These are phyloP conservation scores for Boletus reticuloceps DNA, from an alignment of 768 basidiomycete species.

Conservation along the genomic window DNA sequence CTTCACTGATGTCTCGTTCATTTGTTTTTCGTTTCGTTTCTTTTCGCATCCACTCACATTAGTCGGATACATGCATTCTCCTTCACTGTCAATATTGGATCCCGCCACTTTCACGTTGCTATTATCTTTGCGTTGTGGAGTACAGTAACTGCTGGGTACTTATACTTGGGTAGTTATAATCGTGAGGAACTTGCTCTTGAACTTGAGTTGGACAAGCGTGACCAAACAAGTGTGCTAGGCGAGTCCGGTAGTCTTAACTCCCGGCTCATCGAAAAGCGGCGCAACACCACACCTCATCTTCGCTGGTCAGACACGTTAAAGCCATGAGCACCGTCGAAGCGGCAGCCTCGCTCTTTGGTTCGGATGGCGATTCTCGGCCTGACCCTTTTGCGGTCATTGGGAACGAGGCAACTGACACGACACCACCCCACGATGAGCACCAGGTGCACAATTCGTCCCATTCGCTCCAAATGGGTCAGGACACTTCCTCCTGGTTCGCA, in stretches of 20 bases:
- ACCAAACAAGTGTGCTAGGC: conserved; percentile 25
- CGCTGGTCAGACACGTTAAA: conserved; percentile 30
- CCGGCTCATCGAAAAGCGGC: conserved; percentile 11
- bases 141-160: not conserved
- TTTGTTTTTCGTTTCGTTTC: conserved; percentile 13
- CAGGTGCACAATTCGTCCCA: conserved; percentile 21
- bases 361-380: conserved; percentile 50
- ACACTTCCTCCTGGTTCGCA: conserved; percentile 40
- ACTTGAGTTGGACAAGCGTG: conserved; percentile 16
- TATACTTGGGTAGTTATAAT: conserved; percentile 20
- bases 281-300: conserved; percentile 7
- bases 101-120: conserved; percentile 10
- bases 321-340: conserved; percentile 69
- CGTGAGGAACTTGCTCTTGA: not conserved
- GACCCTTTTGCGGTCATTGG: conserved; percentile 68
- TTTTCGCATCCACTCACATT: conserved; percentile 18
- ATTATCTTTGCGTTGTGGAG: conserved; percentile 14
- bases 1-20: conserved; percentile 22
- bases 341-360: conserved; percentile 78
- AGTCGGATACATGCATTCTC: conserved; percentile 25
- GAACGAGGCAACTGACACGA: conserved; percentile 32
- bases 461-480: conserved; percentile 32
- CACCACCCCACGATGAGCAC: conserved; percentile 25
- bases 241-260: not conserved
- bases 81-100: conserved; percentile 34